phyloP scores from a whole-genome alignment of 2,329 filamentous ascomycete genomes.

The Claviceps sp. region DNA sequence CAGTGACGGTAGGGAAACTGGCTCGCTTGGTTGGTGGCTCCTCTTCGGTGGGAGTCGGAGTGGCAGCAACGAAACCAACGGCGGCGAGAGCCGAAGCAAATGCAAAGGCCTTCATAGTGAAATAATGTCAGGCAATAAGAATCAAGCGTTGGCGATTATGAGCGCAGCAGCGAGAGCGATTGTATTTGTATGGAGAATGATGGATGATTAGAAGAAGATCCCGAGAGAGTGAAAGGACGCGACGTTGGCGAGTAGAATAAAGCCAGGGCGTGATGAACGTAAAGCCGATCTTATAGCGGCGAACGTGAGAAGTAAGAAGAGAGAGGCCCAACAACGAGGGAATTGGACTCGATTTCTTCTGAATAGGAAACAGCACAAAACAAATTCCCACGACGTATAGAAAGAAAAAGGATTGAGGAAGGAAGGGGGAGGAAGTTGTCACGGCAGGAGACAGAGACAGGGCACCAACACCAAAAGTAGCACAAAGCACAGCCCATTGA shows the following conservation, averaged over 20 bases:
- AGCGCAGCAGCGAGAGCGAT: neutral
- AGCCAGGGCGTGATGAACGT: conserved; percentile 2
- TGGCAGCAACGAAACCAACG: conserved; percentile 29
- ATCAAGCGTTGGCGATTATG: neutral
- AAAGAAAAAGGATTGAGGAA: neutral
- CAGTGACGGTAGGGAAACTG: conserved; percentile 35
- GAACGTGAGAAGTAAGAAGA: conserved; percentile 8
- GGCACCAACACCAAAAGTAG: neutral
- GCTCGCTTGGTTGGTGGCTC: conserved; percentile 37
- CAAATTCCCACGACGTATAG: neutral
- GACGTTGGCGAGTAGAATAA: conserved; percentile 2
- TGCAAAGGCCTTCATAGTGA: conserved; percentile 35
- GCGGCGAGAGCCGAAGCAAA: conserved; percentile 36
- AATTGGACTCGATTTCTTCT: conserved; percentile 15
- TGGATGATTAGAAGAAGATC: neutral
- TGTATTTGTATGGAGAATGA: conserved; percentile 1
- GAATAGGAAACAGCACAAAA: conserved; percentile 6
- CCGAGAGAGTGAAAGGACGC: conserved; percentile 9
- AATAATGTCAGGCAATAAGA: conserved; percentile 8
- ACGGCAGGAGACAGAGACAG: conserved; percentile 1
- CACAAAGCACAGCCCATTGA: neutral
- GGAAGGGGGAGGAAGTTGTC: neutral
- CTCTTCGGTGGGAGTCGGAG: conserved; percentile 35
- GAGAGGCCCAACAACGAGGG: conserved; percentile 24
- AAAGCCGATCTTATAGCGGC: conserved; percentile 6